Conservation (phyloP, 2,329 filamentous ascomycete species). For the Colletotrichum zoysiae region DNA sequence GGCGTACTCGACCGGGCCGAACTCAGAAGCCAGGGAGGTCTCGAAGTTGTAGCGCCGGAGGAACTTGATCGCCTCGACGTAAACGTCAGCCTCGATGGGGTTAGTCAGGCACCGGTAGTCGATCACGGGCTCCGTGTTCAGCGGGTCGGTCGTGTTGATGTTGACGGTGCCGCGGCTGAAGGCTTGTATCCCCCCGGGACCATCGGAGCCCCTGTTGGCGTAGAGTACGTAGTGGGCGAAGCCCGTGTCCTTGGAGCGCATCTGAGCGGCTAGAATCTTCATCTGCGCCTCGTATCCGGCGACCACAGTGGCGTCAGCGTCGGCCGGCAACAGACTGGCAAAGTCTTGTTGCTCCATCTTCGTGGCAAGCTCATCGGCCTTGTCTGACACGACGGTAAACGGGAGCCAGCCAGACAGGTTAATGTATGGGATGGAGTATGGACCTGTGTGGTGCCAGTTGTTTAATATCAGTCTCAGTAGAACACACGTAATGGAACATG, state of each 20-base stretch:
- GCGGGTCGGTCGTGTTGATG: slow-evolving; percentile 55
- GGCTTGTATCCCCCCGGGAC: slow-evolving; percentile 49
- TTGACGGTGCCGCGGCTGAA: slow-evolving; percentile 54
- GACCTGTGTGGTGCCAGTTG: slow-evolving; percentile 27
- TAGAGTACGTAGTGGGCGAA: slow-evolving; percentile 49
- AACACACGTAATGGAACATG: background rate
- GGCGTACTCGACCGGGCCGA: slow-evolving; percentile 49
- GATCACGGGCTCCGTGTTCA: slow-evolving; percentile 51
- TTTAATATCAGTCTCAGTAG: background rate
- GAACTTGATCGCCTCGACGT: slow-evolving; percentile 55
- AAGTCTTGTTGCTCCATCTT: slow-evolving; percentile 50
- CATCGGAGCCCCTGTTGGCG: slow-evolving; percentile 43
- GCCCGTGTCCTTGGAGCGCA: slow-evolving; percentile 51
- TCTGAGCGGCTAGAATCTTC: slow-evolving; percentile 51
- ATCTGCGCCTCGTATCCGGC: slow-evolving; percentile 56
- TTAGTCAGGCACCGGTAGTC: slow-evolving; percentile 56
- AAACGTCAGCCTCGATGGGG: slow-evolving; percentile 53
- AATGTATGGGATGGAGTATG: slow-evolving; percentile 51
- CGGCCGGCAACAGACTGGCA: slow-evolving; percentile 49
- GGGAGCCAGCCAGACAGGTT: slow-evolving; percentile 54
- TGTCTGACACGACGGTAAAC: slow-evolving; percentile 51
- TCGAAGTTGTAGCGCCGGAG: slow-evolving; percentile 52
- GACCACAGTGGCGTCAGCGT: slow-evolving; percentile 50
- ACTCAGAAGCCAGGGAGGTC: slow-evolving; percentile 51
- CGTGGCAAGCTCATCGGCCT: slow-evolving; percentile 49